Base-by-base conservation (phyloP, 2,329 filamentous ascomycete genomes). In the Cyphellophora attinorum region DNA sequence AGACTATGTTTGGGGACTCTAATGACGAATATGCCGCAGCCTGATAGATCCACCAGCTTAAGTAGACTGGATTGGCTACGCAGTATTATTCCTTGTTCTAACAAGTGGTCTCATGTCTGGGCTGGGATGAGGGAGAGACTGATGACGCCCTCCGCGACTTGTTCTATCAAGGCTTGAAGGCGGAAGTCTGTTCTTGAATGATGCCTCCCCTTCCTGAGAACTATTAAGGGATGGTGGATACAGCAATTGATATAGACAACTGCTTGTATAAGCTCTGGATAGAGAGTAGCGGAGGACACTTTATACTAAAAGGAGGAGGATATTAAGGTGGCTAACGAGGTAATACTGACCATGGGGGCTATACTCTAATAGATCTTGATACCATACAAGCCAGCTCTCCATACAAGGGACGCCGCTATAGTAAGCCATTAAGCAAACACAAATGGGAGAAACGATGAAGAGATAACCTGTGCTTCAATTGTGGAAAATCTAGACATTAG, bases 401-500 rank as follows among this genome's bases (percentile, higher is more conserved):
- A 8, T 25, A 8, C n/a, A 25, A n/a, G n/a, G 21, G 21, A 8
- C 21, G n/a, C n/a, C 8, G 21, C n/a, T 8, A 25, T 25, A 25
- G 21, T n/a, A 25, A n/a, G 21, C 8, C n/a, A 8, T n/a, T 25
- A 25, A n/a, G 21, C n/a, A 25, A n/a, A 25, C 8, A 25, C n/a
- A 25, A 25, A 25, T n/a, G n/a, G 21, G 21, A 25, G 21, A 25
- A 25, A 25, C 21, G 21, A 8, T 8, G 21, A 25, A 8, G n/a
- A 25, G 21, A 25, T n/a, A 25, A 25, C 21, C 21, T 25, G n/a
- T 25, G n/a, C 21, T 25, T 25, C 21, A 25, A n/a, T 25, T 25
- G 21, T n/a, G 21, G 21, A 25, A 25, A 25, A 25, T 25, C 21
- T n/a, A n/a, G 21, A 25, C 21, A 25, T 25, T n/a, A 25, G 21